These are phyloP conservation scores for Monosporascus sp. DNA, from an alignment of 2,329 filamentous ascomycete genomes.

Conservation along the genomic window DNA sequence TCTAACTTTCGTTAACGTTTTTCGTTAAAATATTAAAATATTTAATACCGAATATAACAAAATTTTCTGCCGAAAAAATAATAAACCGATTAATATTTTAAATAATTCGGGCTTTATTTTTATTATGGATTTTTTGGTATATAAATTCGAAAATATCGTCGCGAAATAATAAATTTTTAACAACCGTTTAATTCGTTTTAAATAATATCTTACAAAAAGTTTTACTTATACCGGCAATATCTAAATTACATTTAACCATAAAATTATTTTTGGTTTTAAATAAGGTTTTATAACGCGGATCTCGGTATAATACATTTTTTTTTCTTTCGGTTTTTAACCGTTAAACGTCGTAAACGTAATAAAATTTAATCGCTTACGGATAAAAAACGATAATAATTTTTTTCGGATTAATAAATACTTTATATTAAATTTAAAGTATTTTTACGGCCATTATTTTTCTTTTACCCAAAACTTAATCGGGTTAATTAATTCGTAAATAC, in stretches of 20 bases:
- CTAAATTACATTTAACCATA: conserved; percentile 30
- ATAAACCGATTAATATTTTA: conserved; percentile 32
- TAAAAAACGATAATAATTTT: conserved; percentile 18
- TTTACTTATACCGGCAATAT: conserved; percentile 26
- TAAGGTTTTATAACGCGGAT: conserved; percentile 30
- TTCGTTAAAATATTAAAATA: conserved; percentile 31
- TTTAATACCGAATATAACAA: conserved; percentile 21
- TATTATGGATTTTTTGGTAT: conserved; percentile 25
- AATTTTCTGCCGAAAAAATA: conserved; percentile 33
- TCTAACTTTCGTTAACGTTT: conserved; percentile 38
- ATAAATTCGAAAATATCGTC: conserved; percentile 32
- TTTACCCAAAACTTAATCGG: conserved; percentile 13
- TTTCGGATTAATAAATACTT: conserved; percentile 26
- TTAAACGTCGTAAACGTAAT: conserved; percentile 26
- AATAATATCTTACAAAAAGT: too few species aligned
- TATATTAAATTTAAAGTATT: conserved; percentile 15
- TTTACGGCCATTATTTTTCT: conserved; percentile 11
- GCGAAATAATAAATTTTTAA: conserved; percentile 31
- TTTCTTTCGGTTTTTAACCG: conserved; percentile 33
- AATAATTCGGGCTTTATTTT: conserved; percentile 33
- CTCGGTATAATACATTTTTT: conserved; percentile 32
- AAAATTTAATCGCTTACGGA: conserved; percentile 24
- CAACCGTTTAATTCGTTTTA: conserved; percentile 14
- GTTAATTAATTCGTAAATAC: neutral
- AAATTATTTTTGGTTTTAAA: conserved; percentile 37